Evolutionary conservation across 2,329 filamentous ascomycete species (phyloP).

Genomic region (Aspergillus fijiensis): DNA sequence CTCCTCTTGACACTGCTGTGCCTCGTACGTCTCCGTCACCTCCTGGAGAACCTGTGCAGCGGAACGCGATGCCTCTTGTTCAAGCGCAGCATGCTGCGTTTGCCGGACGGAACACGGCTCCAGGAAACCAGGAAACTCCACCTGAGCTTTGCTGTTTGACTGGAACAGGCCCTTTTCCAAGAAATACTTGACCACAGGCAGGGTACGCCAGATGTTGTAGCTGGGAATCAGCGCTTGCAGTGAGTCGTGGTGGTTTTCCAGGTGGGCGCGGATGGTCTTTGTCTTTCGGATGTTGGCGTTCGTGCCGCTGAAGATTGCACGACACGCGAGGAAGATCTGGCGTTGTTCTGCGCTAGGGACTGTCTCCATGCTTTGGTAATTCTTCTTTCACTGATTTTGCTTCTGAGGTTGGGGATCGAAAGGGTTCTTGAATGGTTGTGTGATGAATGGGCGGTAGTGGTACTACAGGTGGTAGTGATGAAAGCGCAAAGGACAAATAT

Average conservation of each 20-base stretch:
- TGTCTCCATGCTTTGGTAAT: not conserved
- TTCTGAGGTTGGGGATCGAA: no score
- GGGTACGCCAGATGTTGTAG: not conserved
- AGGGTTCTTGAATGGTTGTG: no score
- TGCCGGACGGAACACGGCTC: no score
- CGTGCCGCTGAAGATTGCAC: not conserved
- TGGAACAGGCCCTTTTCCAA: not conserved
- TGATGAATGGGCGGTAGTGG: no score
- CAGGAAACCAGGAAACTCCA: not conserved
- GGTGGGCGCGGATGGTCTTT: not conserved
- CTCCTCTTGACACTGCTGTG: no score
- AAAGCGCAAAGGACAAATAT: no score
- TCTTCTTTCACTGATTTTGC: no score
- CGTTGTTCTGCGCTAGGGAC: not conserved
- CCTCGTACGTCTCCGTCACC: no score
- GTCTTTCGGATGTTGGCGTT: not conserved
- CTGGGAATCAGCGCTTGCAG: not conserved
- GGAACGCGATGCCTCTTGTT: no score
- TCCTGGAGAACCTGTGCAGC: no score
- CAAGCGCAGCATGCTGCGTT: no score
- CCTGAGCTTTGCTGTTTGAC: not conserved
- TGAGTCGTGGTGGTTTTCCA: not conserved
- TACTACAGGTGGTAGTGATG: no score
- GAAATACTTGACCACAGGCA: not conserved
- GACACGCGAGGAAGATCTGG: slow-evolving; percentile 4